Percentiles rank a stretch among this genome's conserved stretches.
phyloP scores from a whole-genome alignment of 73 alveolate species.

The Symbiodinium natans region DNA sequence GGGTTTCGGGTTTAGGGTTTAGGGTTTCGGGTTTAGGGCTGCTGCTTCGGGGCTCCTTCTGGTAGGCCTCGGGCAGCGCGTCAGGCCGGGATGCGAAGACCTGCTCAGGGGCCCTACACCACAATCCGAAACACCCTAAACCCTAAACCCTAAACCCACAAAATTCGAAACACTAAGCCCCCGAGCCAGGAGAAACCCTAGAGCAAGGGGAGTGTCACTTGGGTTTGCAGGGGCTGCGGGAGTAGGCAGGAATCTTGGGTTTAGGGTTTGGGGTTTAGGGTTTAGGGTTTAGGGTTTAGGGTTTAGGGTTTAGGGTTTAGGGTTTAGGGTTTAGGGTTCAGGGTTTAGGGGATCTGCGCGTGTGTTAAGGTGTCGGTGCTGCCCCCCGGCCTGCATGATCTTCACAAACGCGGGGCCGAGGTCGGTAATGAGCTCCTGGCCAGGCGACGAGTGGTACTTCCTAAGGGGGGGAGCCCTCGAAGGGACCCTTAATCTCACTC shows the following conservation, averaged over 20 bases:
- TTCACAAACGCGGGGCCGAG: slow-evolving; percentile 68
- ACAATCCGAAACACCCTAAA: too few species aligned
- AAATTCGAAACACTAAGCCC: too few species aligned
- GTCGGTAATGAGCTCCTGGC: slow-evolving; percentile 29
- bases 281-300: not conserved
- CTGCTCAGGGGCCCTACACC: not conserved
- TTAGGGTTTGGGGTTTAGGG: not conserved
- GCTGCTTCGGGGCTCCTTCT: slow-evolving; percentile 22
- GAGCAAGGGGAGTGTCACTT: too few species aligned
- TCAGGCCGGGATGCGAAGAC: slow-evolving; percentile 71
- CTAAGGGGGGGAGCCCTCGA: too few species aligned
- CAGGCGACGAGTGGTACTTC: too few species aligned
- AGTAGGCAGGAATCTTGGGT: not conserved
- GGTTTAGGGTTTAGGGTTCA: not conserved
- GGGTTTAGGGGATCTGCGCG: not conserved
- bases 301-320: not conserved
- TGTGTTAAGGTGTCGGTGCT: not conserved
- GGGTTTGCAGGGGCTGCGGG: too few species aligned
- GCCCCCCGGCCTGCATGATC: slow-evolving; percentile 26
- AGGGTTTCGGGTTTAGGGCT: too few species aligned
- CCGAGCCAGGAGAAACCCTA: too few species aligned
- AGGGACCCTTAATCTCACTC: too few species aligned
- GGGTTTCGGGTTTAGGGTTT: too few species aligned
- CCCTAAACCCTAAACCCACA: too few species aligned
- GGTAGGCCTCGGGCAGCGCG: slow-evolving; percentile 59